Base-by-base conservation (phyloP, 2,329 filamentous ascomycete genomes). In the Aspergillus clavatus region DNA sequence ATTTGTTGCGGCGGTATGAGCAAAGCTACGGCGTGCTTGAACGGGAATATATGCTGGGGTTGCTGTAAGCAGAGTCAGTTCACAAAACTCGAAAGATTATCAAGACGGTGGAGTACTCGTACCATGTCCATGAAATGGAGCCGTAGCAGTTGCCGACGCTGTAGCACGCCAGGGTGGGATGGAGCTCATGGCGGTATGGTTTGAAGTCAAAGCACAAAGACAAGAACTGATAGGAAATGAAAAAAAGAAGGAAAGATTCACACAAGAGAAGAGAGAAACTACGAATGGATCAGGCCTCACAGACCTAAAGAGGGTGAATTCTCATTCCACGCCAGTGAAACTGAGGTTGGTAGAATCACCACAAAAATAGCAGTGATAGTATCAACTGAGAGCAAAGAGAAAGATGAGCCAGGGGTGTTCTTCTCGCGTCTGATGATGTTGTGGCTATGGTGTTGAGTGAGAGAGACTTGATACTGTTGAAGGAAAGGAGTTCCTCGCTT, bases 1-100 rank as follows among this genome's bases (percentile, higher is more conserved):
- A 22, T 42, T 48, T 33, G 51, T 45, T 40, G 55, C 28, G 45
- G 54, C 47, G 60, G 56, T 66, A 56, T 75, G 68, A 61, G 71
- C 70, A 63, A 83, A 79, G 55, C 72, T 76, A 67, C 81, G 80
- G 56, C 80, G 80, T 59, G 82, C 79, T 67, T 78, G 74, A 51
- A 84, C 81, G 53, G 79, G 71, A 48, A 78, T 81, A 58, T 78
- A 84, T 48, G 80, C 80, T 58, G 78, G 75, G 53, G 73, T 72
- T 68, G 59, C 54, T 69, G 37, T 19, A 43, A 11, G 23, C 11
- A 27, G 18, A 21, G 42, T 64, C 45, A 63, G 54, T 16, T n/a
- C 36, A 28, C 19, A 28, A 42, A 18, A 12, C 26, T 14, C 10
- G 23, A 31, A 18, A 37, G 21, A 26, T 14, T 22, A 7, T 22